Conservation (phyloP, 345 rosid genomes). For the Acer yangbiense region DNA sequence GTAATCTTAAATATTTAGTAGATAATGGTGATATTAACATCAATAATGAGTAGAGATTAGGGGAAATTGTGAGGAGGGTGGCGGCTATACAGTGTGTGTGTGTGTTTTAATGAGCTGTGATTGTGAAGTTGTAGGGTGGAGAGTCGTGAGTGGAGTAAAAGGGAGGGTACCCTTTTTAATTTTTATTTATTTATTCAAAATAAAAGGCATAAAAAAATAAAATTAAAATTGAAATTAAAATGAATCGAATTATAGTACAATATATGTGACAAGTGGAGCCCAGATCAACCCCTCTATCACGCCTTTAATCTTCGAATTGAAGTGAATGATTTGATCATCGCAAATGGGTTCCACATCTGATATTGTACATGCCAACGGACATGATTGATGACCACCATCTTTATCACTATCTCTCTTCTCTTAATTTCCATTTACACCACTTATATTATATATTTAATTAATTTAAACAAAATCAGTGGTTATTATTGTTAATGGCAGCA, state of each 20-base stretch:
- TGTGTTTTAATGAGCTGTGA: not conserved
- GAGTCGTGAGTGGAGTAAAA: conserved; percentile 30
- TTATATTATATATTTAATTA: not conserved
- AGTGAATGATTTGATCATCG: conserved; percentile 23
- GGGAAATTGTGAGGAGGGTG: too few relatives aligned
- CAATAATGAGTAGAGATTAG: too few relatives aligned
- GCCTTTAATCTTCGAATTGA: conserved; percentile 17
- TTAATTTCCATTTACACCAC: not conserved
- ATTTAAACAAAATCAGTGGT: not conserved
- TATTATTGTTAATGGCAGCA: not conserved
- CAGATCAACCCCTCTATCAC: not conserved
- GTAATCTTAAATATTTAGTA: too few relatives aligned
- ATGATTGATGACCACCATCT: conserved; percentile 16
- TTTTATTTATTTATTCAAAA: not conserved
- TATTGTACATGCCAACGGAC: conserved; percentile 25
- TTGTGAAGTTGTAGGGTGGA: conserved; percentile 5
- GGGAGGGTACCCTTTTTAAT: conserved; percentile 17
- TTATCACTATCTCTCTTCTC: not conserved
- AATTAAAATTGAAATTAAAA: too few relatives aligned
- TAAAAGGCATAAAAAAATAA: not conserved
- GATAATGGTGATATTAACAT: too few relatives aligned
- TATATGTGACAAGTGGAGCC: not conserved
- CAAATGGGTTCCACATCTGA: conserved; percentile 7
- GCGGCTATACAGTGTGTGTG: too few relatives aligned
- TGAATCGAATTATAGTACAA: too few relatives aligned